phyloP scores from a whole-genome alignment of 805 yeast species.

The Sungouiozyma intestinalis region DNA sequence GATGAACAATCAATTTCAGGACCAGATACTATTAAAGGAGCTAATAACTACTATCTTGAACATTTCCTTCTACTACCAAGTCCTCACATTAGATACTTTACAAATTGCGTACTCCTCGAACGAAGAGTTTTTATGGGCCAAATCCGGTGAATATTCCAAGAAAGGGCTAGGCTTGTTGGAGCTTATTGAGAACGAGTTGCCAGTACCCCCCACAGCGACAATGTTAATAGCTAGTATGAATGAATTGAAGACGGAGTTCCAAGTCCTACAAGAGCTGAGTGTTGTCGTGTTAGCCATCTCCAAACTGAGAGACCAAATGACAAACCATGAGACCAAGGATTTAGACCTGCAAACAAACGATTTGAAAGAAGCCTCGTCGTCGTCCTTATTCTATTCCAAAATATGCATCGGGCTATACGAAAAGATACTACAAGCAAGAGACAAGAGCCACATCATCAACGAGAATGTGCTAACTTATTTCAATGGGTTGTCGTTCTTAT shows the following conservation, averaged over 20 bases:
- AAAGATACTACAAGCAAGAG: conserved; percentile 6
- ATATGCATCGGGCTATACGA: conserved; percentile 23
- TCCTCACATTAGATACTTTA: conserved; percentile 15
- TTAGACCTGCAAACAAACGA: conserved; percentile 24
- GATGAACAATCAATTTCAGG: neutral
- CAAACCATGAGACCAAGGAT: conserved; percentile 15
- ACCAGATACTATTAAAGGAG: conserved; percentile 3
- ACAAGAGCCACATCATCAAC: conserved; percentile 5
- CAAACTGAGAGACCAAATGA: conserved; percentile 19
- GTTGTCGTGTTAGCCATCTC: conserved; percentile 24
- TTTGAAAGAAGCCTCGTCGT: conserved; percentile 16
- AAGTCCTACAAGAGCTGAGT: conserved; percentile 22
- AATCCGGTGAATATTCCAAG: conserved; percentile 19
- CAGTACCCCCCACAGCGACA: neutral
- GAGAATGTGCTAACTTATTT: conserved; percentile 12
- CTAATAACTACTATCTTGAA: conserved; percentile 9
- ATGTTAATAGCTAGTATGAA: neutral
- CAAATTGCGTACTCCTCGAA: conserved; percentile 18
- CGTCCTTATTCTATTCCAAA: conserved; percentile 20
- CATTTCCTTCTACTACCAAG: conserved; percentile 13
- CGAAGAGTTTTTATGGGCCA: conserved; percentile 17
- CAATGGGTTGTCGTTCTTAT: conserved; percentile 15
- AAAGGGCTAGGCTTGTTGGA: conserved; percentile 21
- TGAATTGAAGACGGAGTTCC: conserved; percentile 10
- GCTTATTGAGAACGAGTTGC: conserved; percentile 3